Evolutionary conservation across 2,329 filamentous ascomycete species (phyloP), one percentile per base, ranked within the genome.

Genomic region (Aschersonia sp.): DNA sequence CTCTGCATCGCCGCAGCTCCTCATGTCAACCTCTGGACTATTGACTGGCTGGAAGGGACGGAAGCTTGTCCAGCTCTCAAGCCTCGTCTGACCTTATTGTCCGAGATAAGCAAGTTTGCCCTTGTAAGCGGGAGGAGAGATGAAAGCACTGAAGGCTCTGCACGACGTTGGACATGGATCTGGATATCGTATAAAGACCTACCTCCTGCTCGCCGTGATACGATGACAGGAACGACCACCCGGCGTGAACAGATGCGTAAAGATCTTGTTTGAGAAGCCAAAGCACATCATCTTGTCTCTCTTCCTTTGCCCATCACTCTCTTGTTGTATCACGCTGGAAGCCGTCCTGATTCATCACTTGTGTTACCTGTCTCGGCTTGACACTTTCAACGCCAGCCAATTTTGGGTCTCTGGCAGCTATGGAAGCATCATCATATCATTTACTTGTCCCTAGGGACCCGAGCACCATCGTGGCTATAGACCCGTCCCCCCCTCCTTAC

Each of bases 401-500:
- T 39, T 12, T 9, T 39, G 35, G 35, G 22, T 22, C 22, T 22
- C 22, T 37, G 35, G 12, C 35, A 5, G 35, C 8, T 12, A 37
- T 48, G 49, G 32, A 39, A 8, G 11, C 41, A 43, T 45, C 44
- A 14, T 30, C 37, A 32, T 31, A 40, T 14, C 37, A 45, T 35
- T 32, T 30, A 32, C 29, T 43, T 32, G 45, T 37, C 6, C 30
- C 43, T 30, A 47, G 49, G 11, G 43, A 41, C 11, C 11, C 47
- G 9, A 39, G 42, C 2, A 43, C 49, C 12, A 30, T 51, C 40
- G 32, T 51, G 10, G 32, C 49, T 29, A 43, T 42, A 14, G 47
- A 32, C 32, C 40, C 45, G n/a, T 43, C 45, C 14, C 14, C 30
- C 5, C 39, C 49, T n/a, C 54, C 58, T 11, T 56, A 54, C 54